Evolutionary conservation across 805 yeast genomes (phyloP), one percentile per base, ranked within the genome.

Genomic region (Yarrowia sp.): DNA sequence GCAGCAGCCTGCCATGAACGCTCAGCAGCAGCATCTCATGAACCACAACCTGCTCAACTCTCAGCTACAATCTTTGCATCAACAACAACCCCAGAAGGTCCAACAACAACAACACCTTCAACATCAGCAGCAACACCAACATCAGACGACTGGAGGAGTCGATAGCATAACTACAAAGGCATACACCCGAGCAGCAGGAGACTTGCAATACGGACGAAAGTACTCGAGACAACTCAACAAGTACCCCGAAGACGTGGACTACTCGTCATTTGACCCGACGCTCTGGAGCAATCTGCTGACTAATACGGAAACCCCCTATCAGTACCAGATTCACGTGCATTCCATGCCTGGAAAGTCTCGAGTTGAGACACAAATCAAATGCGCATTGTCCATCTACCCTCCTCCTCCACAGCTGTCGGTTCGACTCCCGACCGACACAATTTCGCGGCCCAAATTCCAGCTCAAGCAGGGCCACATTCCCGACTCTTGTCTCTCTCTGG

Each of bases 351-450:
- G 83, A 6, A 86, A 85, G 69, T 90, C 97, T 10, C 83, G 99
- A 69, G 99, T 93, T 7, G 99, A 93, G 76, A 93, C 98, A 17
- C 99, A 95, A 77, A 90, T 95, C 73, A 92, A 91, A 74, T 78
- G 96, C 43, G 81, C 82, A 43, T 76, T 93, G 17, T 74, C 81
- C 8, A 78, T 93, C 49, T 81, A 85, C 33, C 96, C 97, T 0
- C 84, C 93, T 0, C 96, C 96, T 0, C 81, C 84, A 7, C 88
- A 91, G 70, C 79, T 81, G 58, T 76, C 89, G 61, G 76, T 95
- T 36, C 95, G 90, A 73, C 77, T 95, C 49, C 96, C 98, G 3
- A 83, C 90, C 64, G 96, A 92, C 73, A 84, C 96, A 35, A 88
- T 93, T 59, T 87, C 96, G 10, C 90, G 92, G 73, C 89, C 93